Conservation (phyloP, 2,329 filamentous ascomycete genomes). For the Pyrenochaeta sp. region DNA sequence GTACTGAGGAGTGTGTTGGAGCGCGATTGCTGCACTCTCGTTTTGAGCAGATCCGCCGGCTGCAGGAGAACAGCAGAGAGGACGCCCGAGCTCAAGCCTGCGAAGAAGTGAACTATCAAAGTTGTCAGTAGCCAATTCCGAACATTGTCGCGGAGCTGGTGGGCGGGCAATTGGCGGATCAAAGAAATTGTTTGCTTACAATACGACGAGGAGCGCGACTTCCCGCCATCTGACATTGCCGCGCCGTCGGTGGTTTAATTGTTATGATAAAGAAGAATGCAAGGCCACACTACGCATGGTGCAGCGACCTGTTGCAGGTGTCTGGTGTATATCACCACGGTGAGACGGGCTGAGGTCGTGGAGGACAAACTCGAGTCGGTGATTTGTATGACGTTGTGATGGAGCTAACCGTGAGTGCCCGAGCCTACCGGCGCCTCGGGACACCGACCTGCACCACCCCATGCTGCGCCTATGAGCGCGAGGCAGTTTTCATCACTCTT, state of each 20-base stretch:
- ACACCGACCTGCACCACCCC: constrained; percentile 8
- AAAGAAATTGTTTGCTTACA: constrained; percentile 46
- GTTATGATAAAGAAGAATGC: constrained; percentile 23
- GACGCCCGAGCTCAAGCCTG: constrained; percentile 86
- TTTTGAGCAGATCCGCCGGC: constrained; percentile 95
- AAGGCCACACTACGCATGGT: constrained; percentile 16
- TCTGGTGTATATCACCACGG: neutral
- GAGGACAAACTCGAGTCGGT: constrained; percentile 2
- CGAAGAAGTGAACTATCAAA: constrained; percentile 75
- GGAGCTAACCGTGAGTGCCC: constrained; percentile 4
- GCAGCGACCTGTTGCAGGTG: constrained; percentile 5
- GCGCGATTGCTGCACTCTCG: constrained; percentile 87
- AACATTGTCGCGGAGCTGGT: constrained; percentile 3
- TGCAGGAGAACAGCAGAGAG: constrained; percentile 90
- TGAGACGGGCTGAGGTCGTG: constrained; percentile 1
- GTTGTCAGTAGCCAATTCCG: constrained; percentile 13
- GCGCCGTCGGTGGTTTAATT: constrained; percentile 34
- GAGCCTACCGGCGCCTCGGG: constrained; percentile 15
- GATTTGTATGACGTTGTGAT: constrained; percentile 27
- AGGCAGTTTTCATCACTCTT: neutral
- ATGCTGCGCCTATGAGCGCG: neutral
- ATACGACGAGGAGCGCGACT: constrained; percentile 58
- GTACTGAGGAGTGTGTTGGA: constrained; percentile 71
- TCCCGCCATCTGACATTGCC: constrained; percentile 61
- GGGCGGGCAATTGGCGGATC: neutral